Evolutionary conservation across 148 eudicot species (phyloP).

Genomic region (Camellia japonica): DNA sequence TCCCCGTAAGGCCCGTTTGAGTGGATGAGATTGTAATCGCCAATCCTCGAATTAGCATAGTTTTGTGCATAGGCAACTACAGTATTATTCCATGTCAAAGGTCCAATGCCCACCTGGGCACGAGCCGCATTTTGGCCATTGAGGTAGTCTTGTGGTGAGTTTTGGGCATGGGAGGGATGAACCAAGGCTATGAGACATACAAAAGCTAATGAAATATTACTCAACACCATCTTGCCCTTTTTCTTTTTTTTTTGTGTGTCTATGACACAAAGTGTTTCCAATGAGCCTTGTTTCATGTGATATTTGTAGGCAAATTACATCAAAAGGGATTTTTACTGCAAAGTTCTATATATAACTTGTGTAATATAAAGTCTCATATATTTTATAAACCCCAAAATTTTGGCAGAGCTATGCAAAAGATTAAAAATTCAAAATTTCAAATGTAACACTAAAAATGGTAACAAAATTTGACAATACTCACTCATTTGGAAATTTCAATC

Average conservation of each 20-base stretch:
- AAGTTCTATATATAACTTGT: too few species aligned
- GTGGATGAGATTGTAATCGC: constrained; percentile 17
- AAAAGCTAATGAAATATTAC: background rate
- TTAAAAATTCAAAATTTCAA: too few species aligned
- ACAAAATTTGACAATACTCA: too few species aligned
- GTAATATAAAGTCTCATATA: too few species aligned
- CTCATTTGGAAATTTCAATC: too few species aligned
- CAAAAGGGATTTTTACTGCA: too few species aligned
- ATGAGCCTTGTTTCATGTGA: background rate
- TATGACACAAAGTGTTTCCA: background rate
- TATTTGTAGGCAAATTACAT: background rate
- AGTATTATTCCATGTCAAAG: constrained; percentile 20
- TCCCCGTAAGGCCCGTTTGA: constrained; percentile 27
- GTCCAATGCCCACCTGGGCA: constrained; percentile 19
- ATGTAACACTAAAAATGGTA: too few species aligned
- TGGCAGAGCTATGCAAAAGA: too few species aligned
- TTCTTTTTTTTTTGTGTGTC: too few species aligned
- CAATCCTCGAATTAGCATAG: constrained; percentile 10
- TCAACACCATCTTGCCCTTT: too few species aligned
- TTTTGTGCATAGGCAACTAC: constrained; percentile 21
- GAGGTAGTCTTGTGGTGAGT: constrained; percentile 13
- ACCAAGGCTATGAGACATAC: background rate
- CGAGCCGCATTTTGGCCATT: constrained; percentile 30
- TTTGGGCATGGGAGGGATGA: constrained; percentile 8
- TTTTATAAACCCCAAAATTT: too few species aligned